Evolutionary conservation across 148 eudicot species (phyloP), one percentile per base, ranked within the genome.

Genomic region (Camellia japonica): DNA sequence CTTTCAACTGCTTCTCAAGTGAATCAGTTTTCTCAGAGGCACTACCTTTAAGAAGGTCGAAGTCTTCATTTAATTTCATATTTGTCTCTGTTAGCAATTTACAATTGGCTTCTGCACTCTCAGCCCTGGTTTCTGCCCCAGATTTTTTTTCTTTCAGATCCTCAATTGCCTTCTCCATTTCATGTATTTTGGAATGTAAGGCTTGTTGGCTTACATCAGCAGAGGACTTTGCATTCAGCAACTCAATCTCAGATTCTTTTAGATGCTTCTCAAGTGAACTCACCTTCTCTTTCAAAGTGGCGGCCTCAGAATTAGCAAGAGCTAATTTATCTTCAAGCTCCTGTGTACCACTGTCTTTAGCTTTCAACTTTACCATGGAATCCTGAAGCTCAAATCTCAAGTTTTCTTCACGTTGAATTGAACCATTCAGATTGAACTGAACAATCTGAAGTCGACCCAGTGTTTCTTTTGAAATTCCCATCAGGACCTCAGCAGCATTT

Each of bases 381-480:
- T 86, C 88, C 81, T 90, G 84, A 81, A 90, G 83, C 86, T 83
- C 85, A 69, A 78, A 78, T 59, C 65, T 88, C 71, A 92, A 59
- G 72, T 87, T 88, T 73, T 64, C 88, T 88, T 91, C 97, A 75
- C 88, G 86, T 76, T 82, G 86, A 74, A 56, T 49, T 23, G 93
- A 86, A 83, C 85, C 86, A 77, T 89, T 92, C 10, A 87, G 80
- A 83, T 61, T 79, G 23, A 89, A 81, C 62, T 90, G 90, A 77
- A 80, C 80, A 64, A 81, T 76, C 81, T 93, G 94, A 80, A 94
- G 84, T 72, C 72, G 85, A 78, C 89, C 82, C 76, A 84, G 80
- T 76, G 85, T 86, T 61, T 92, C 93, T 84, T 84, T 91, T 20
- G 93, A 91, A 78, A 81, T 84, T 52, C 92, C 93, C 84, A 86